Evolutionary conservation across 1,139 yeast genomes (phyloP), one percentile per base, ranked within the genome.

Genomic region (Candida sp.): DNA sequence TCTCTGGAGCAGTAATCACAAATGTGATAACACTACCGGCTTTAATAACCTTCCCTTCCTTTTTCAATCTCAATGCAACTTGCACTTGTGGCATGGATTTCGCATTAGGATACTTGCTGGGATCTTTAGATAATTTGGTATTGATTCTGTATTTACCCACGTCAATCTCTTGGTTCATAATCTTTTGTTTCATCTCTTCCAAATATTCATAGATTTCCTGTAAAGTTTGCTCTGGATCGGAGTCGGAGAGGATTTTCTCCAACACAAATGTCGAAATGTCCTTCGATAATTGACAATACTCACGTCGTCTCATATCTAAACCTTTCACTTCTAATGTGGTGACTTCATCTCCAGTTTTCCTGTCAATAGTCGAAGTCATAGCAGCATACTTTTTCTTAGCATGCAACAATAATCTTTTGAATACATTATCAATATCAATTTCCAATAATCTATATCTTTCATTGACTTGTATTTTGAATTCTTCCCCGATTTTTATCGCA

Each of bases 301-400:
- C 99, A 72, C 99, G 88, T 65, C 99, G 89, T 61, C 82, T 84
- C 96, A 95, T 85, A 70, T 95, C 99, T 46, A 95, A 77, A 58
- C 99, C 99, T 62, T 93, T 95, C 32, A 93, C 96, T 63, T 93
- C 98, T 51, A 93, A 73, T 27, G 73, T 63, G 4, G 82, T 65
- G 2, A 60, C 56, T 53, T 79, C 87, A 44, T 76, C 69, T 1
- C 77, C 79, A 34, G 81, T 77, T 36, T 70, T 66, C 40, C 72
- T 70, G 40, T 70, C 68, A 27, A 78, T 70, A 15, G 74, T 61
- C 38, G 78, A 69, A 53, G 82, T 84, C 69, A 91, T 73, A 2
- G 99, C 99, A 4, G 99, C 99, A 61, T 95, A 95, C 68, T 95
- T 95, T 81, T 95, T 95, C 70, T 95, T 95, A n/a, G 97, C 90